Percentiles rank a stretch among this genome's conserved stretches.
These are phyloP conservation scores for Ogataea pilisensis DNA, from an alignment of 805 yeast genomes.

Conservation along the genomic window DNA sequence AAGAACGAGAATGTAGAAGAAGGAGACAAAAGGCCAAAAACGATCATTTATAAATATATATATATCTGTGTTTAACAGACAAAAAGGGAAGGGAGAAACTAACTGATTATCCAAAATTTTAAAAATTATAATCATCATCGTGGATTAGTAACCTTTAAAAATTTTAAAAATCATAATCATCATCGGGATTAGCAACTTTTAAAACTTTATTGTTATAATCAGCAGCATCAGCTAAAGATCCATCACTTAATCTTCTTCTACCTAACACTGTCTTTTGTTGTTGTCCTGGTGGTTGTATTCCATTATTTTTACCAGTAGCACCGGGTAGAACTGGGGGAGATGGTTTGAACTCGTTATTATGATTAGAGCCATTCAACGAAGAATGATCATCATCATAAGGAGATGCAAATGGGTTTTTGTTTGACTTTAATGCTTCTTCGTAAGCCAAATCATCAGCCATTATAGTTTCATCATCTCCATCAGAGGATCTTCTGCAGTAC, in stretches of 20 bases:
- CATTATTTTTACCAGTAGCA: constrained; percentile 1
- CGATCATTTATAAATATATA: too few relatives aligned
- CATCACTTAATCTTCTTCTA: constrained; percentile 78
- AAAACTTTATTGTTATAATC: constrained; percentile 77
- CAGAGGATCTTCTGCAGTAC: constrained; percentile 32
- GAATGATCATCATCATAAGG: constrained; percentile 45
- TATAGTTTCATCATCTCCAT: constrained; percentile 34
- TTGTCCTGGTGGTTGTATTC: constrained; percentile 2
- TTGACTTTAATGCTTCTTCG: constrained; percentile 53
- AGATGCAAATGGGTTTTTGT: constrained; percentile 58
- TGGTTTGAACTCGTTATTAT: constrained; percentile 16
- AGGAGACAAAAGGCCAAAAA: too few relatives aligned
- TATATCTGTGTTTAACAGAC: too few relatives aligned
- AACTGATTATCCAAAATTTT: too few relatives aligned
- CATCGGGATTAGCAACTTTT: constrained; percentile 88
- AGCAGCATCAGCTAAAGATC: constrained; percentile 81
- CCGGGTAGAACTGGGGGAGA: constrained; percentile 14
- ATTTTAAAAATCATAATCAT: constrained; percentile 27
- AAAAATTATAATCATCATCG: too few relatives aligned
- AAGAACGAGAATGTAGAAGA: too few relatives aligned
- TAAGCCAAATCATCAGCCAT: constrained; percentile 53
- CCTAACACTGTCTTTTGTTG: constrained; percentile 67
- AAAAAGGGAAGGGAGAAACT: too few relatives aligned
- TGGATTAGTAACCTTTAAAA: too few relatives aligned
- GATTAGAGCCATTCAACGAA: constrained; percentile 3